A percentile compares a stretch with the other conserved stretches of the same genome.
Conservation (phyloP, 148 eudicot genomes). For the Nepenthes mirabilis region DNA sequence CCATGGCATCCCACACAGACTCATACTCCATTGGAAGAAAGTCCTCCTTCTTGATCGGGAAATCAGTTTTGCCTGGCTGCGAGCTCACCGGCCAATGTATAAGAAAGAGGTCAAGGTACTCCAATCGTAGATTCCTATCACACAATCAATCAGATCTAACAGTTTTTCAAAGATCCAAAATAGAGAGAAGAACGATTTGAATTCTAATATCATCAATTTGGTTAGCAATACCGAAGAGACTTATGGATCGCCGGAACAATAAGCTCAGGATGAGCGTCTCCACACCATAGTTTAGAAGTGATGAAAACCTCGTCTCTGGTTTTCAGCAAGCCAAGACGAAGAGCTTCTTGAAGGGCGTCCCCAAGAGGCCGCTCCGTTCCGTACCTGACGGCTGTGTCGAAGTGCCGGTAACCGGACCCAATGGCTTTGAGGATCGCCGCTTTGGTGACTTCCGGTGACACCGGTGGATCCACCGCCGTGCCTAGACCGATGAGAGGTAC, state of each 20-base stretch:
- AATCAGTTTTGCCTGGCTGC: constrained; percentile 18
- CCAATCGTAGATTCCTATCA: constrained; percentile 47
- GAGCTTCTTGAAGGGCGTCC: constrained; percentile 30
- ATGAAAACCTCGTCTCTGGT: constrained; percentile 51
- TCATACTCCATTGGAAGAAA: constrained; percentile 40
- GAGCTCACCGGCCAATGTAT: constrained; percentile 61
- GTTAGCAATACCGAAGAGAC: constrained; percentile 28
- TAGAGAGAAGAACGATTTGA: background rate
- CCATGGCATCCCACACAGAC: constrained; percentile 66
- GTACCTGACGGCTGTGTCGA: constrained; percentile 46
- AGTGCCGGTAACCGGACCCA: constrained; percentile 39
- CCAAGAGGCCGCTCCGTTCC: constrained; percentile 38
- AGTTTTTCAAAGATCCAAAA: background rate
- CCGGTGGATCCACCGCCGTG: constrained; percentile 33
- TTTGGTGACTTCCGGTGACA: constrained; percentile 19
- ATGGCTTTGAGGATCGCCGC: constrained; percentile 32
- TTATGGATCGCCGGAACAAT: constrained; percentile 33
- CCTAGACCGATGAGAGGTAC: constrained; percentile 48
- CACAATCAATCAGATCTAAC: background rate
- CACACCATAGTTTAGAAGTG: constrained; percentile 52
- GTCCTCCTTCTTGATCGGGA: constrained; percentile 30
- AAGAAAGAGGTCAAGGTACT: constrained; percentile 56
- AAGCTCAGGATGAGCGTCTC: constrained; percentile 32
- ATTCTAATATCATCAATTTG: background rate
- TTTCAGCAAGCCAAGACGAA: constrained; percentile 28